Conservation (phyloP, 2,329 filamentous ascomycete species). For the Coniochaeta hoffmannii region DNA sequence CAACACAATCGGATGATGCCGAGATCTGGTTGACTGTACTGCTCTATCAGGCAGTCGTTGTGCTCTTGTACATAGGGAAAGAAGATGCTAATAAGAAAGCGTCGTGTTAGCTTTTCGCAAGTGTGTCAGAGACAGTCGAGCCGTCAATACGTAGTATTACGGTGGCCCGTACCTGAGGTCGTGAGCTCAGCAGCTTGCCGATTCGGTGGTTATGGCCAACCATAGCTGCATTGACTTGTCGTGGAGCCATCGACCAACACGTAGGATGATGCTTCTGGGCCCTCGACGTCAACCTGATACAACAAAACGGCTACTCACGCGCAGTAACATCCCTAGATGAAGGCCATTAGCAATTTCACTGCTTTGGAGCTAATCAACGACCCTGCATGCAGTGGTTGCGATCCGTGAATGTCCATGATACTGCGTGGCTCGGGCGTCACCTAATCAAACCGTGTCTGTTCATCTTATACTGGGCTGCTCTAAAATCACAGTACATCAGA, state of each 20-base stretch:
- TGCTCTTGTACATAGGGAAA: too few relatives aligned
- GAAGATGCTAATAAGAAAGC: too few relatives aligned
- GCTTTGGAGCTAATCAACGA: constrained; percentile 49
- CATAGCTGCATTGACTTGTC: too few relatives aligned
- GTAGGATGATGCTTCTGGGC: constrained; percentile 46
- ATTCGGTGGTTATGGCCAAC: too few relatives aligned
- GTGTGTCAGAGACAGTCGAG: too few relatives aligned
- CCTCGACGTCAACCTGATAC: constrained; percentile 44
- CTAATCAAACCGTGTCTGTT: constrained; percentile 24
- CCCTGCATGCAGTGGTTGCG: constrained; percentile 52
- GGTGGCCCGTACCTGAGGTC: too few relatives aligned
- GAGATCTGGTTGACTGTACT: too few relatives aligned
- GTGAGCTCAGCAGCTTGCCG: too few relatives aligned
- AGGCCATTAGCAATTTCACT: constrained; percentile 39
- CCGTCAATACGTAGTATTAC: too few relatives aligned
- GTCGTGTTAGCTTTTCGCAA: too few relatives aligned
- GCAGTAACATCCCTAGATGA: constrained; percentile 47
- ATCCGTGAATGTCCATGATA: constrained; percentile 19
- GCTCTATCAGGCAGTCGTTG: too few relatives aligned
- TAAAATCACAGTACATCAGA: constrained; percentile 56
- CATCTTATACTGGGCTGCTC: constrained; percentile 50
- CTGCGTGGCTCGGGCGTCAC: neutral
- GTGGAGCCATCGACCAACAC: too few relatives aligned
- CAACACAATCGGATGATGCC: neutral
- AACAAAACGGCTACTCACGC: constrained; percentile 42